Evolutionary conservation across 2,329 filamentous ascomycete species (phyloP).

Genomic region (Sclerotiophoma versabilis): DNA sequence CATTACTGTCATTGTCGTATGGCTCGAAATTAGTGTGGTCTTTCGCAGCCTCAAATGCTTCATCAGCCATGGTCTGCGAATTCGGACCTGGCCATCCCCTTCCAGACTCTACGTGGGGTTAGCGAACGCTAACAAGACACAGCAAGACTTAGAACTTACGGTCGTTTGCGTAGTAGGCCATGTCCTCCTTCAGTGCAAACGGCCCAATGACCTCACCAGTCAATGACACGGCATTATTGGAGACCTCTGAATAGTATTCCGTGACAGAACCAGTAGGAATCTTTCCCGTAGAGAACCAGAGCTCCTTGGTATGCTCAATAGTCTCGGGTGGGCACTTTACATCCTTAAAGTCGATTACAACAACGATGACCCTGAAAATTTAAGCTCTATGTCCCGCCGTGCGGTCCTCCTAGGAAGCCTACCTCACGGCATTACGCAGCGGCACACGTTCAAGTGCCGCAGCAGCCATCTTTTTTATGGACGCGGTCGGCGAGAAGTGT

Average conservation of each 20-base stretch:
- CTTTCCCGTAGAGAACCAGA: constrained; percentile 34
- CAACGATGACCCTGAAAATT: constrained; percentile 21
- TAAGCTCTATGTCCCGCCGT: neutral
- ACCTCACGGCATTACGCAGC: constrained; percentile 26
- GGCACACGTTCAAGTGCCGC: constrained; percentile 29
- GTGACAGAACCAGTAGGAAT: constrained; percentile 31
- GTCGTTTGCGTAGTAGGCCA: constrained; percentile 32
- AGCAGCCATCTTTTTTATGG: constrained; percentile 23
- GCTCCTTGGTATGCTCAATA: constrained; percentile 27
- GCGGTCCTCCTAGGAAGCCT: neutral
- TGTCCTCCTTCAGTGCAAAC: constrained; percentile 24
- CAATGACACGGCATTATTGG: constrained; percentile 26
- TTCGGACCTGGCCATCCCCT: constrained; percentile 24
- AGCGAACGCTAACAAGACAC: neutral
- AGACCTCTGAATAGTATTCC: constrained; percentile 34
- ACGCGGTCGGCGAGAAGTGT: constrained; percentile 22
- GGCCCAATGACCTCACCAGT: constrained; percentile 34
- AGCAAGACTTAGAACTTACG: constrained; percentile 1
- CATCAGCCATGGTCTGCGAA: constrained; percentile 27
- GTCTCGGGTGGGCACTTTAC: constrained; percentile 23
- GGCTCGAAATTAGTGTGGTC: constrained; percentile 19
- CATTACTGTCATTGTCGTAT: constrained; percentile 35
- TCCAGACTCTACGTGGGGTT: constrained; percentile 12
- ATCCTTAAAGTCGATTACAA: constrained; percentile 34
- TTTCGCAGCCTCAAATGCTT: constrained; percentile 22